Evolutionary conservation across 495 filamentous ascomycete species (phyloP), one percentile per base, ranked within the genome.

Genomic region (Aspergillus ellipticus): DNA sequence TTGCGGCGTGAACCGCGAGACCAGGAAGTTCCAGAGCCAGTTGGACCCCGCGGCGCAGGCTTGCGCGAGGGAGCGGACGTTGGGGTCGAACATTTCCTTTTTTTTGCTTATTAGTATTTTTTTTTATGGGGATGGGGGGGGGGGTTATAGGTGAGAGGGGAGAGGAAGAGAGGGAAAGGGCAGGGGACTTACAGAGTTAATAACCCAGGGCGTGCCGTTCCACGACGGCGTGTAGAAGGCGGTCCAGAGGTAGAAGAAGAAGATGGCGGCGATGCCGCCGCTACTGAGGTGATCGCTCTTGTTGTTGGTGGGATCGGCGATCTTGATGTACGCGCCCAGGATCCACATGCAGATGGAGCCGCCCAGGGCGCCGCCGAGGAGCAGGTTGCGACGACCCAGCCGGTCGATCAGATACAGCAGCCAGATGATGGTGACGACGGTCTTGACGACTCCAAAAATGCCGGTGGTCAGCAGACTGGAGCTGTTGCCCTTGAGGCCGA

Each of bases 231-330:
- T 88, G 63, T 90, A 90, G 70, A 87, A 89, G 7, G 83, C 82
- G 4, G 87, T 89, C 85, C 86, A 89, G 15, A 90, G 78, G 62
- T 89, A 90, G 73, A 89, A 89, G 78, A 90, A 88, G 75, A 88
- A 87, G 43, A 90, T 82, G 33, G 87, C 87, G 0, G 82, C 82
- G 50, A 87, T 85, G 42, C 85, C 86, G 42, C 79, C 85, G 7
- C 79, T 67, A 6, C 72, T 70, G 51, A 88, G 68, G 4, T 65
- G 49, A 5, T 54, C 56, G 17, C 58, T 75, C n/a, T 60, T 61
- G 55, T 78, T 71, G 0, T 72, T 57, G 9, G 60, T 50, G 1
- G 67, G 77, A 52, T 82, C 62, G 0, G 82, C 80, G 50, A 85
- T 69, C 58, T 91, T 88, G 56, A 95, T 81, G 69, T 77, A 77